Evolutionary conservation across 441 rosid species (phyloP).

Genomic region (Erysimum cheiri): DNA sequence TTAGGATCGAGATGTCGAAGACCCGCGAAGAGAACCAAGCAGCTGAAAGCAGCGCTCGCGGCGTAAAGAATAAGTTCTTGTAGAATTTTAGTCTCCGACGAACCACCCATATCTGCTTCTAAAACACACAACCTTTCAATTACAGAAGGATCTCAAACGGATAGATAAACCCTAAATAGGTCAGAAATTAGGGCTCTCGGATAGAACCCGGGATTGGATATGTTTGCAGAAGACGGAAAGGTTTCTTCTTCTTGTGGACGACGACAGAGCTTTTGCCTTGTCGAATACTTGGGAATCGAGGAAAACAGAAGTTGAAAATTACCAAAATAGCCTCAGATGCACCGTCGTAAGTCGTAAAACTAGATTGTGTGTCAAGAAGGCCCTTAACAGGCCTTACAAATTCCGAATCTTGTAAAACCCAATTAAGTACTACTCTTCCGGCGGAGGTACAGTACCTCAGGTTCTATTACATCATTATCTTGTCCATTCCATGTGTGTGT

Average conservation of each 20-base stretch:
- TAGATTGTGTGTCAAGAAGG: not conserved
- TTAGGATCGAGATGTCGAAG: conserved; percentile 88
- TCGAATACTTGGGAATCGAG: conserved; percentile 31
- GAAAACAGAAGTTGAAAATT: not conserved
- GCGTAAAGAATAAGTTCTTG: conserved; percentile 82
- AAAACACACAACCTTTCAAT: not conserved
- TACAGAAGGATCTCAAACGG: not conserved
- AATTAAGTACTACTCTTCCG: not conserved
- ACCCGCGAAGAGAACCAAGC: conserved; percentile 79
- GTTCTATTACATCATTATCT: not conserved
- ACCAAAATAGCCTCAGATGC: conserved; percentile 29
- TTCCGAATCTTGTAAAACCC: not conserved
- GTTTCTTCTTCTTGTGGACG: conserved; percentile 36
- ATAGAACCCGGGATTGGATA: not conserved
- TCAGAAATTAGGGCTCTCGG: conserved; percentile 11
- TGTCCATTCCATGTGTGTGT: not conserved
- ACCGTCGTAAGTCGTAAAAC: conserved; percentile 20
- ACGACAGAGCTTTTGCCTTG: conserved; percentile 24
- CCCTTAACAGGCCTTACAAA: conserved; percentile 13
- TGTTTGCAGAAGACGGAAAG: conserved; percentile 19
- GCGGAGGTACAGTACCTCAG: not conserved
- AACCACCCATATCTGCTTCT: conserved; percentile 41
- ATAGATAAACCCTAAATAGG: not conserved
- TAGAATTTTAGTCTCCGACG: conserved; percentile 76
- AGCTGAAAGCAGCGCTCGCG: conserved; percentile 93